Evolutionary conservation across 495 filamentous ascomycete genomes (phyloP).

Genomic region (Neurospora pannonica): DNA sequence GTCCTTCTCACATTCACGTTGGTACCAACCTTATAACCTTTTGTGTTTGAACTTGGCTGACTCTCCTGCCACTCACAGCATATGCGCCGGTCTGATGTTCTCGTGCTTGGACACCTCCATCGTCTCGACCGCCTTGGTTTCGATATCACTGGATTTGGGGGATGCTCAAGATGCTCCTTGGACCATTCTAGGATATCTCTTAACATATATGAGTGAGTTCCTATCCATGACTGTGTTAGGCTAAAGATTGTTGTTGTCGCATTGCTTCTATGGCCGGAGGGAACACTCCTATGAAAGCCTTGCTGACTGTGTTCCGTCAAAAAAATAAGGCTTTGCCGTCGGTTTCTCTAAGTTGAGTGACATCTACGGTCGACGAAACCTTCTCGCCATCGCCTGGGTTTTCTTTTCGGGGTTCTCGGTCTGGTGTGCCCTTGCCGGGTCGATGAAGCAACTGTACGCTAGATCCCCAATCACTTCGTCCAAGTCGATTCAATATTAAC

Average conservation of each 20-base stretch:
- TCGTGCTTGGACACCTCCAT: conserved; percentile 55
- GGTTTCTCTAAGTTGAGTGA: conserved; percentile 53
- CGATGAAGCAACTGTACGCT: conserved; percentile 45
- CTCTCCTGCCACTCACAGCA: conserved; percentile 21
- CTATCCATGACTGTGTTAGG: neutral
- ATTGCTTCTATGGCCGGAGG: neutral
- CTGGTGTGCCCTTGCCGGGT: conserved; percentile 44
- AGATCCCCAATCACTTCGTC: neutral
- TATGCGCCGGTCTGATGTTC: conserved; percentile 48
- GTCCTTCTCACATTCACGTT: conserved; percentile 18
- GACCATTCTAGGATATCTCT: conserved; percentile 50
- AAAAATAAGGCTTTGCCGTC: conserved; percentile 41
- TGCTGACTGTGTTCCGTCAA: neutral
- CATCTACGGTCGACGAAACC: conserved; percentile 45
- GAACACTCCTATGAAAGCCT: neutral
- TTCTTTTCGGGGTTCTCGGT: conserved; percentile 47
- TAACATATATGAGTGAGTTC: conserved; percentile 48
- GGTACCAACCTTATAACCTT: neutral
- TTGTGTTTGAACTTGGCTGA: neutral
- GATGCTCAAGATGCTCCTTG: conserved; percentile 47
- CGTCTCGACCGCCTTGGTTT: conserved; percentile 52
- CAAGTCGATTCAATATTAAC: neutral
- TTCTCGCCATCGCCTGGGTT: conserved; percentile 39
- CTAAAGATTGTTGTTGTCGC: neutral
- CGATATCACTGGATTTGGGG: conserved; percentile 45